A percentile compares a stretch with the other conserved stretches of the same genome.
phyloP scores from a whole-genome alignment of 352 stramenopile species.

The Pythium plurisporium region DNA sequence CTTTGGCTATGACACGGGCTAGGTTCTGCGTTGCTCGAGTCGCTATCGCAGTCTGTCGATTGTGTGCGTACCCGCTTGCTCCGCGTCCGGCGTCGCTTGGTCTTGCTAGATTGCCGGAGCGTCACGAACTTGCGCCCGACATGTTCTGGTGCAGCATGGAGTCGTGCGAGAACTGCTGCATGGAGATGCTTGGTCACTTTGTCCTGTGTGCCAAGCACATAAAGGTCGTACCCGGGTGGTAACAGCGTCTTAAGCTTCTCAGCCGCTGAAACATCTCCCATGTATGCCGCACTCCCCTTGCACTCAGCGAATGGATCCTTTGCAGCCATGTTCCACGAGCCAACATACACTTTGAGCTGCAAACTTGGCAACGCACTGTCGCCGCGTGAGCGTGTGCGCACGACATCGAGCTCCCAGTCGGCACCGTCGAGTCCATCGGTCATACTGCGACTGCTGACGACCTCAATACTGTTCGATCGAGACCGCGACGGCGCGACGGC shows the following conservation, averaged over 20 bases:
- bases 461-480: conserved; percentile 5
- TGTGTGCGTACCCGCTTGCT: neutral
- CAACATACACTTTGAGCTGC: conserved; percentile 55
- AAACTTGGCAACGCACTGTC: neutral
- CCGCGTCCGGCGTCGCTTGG: neutral
- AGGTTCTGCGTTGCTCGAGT: conserved; percentile 1
- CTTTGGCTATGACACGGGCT: neutral
- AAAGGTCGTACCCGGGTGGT: conserved; percentile 66
- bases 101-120: conserved; percentile 6
- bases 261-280: conserved; percentile 33
- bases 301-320: conserved; percentile 46
- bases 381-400: neutral
- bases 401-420: neutral
- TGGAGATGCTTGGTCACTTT: conserved; percentile 66
- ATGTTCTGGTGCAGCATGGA: conserved; percentile 25
- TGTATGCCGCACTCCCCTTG: conserved; percentile 29
- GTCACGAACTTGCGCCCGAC: conserved; percentile 2
- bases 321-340: conserved; percentile 74
- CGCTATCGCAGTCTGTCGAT: neutral
- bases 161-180: conserved; percentile 38
- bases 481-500: neutral
- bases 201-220: conserved; percentile 69
- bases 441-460: conserved; percentile 3
- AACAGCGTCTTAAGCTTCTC: conserved; percentile 41
- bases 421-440: neutral